Evolutionary conservation across 129 eudicot genomes (phyloP), one percentile per base, ranked within the genome.

Genomic region (Arctium minus): DNA sequence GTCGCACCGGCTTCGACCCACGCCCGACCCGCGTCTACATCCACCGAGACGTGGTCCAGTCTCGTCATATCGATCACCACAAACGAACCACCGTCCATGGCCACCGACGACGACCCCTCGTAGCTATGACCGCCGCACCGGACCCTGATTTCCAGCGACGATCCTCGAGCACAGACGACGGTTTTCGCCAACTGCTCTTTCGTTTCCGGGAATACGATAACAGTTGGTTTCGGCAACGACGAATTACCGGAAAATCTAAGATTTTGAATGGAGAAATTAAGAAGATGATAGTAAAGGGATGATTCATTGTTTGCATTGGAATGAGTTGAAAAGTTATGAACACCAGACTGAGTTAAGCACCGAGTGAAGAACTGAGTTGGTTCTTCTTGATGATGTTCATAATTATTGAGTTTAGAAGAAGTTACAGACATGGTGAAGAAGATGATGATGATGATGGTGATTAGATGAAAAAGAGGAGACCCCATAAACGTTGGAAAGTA

Each of bases 1-100:
- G 98, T 92, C 1, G 98, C 97, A 5, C 98, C 98, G 0, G 92
- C 92, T 78, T 94, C 94, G 4, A 92, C 97, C 98, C 98, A 95
- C 0, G 94, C 94, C 0, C 83, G 65, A 18, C 85, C 84, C 0
- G 89, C 80, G 46, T 76, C 75, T 72, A 84, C 29, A 8, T 92
- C 97, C 32, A 95, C 94, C 3, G 76, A 80, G 31, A 95, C 88
- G 3, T 65, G 56, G 74, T 88, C 86, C 1, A 91, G 80, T 37
- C 80, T 87, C 80, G 84, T 92, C 91, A 95, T 77, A 76, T 95
- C 98, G 15, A 95, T 81, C n/a, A 95, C 86, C 68, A 87, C 94
- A 69, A 89, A 94, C 8, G 83, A 85, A 44, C 84, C 30, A 11
- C 87, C 89, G 1, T 88, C 85, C 60, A 11, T 32, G 6, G 92